Percentiles rank a stretch among this genome's conserved stretches.
Conservation (phyloP, 2,329 filamentous ascomycete species). For the Macroventuria anomochaeta region DNA sequence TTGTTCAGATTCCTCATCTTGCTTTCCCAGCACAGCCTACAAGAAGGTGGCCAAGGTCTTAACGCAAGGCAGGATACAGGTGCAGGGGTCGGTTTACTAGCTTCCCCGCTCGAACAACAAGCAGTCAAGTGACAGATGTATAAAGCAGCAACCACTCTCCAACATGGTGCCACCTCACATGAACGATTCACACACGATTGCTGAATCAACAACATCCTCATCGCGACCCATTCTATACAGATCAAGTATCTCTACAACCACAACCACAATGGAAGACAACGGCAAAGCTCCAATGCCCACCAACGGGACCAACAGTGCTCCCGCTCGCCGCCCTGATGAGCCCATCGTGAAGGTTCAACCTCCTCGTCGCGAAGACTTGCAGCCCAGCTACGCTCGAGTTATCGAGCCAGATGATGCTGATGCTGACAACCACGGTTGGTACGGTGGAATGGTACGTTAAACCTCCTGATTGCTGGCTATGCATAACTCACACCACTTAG, state of each 20-base stretch:
- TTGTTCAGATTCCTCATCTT: not conserved
- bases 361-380: constrained; percentile 81
- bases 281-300: constrained; percentile 48
- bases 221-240: constrained; percentile 30
- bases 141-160: constrained; percentile 23
- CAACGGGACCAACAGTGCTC: constrained; percentile 24
- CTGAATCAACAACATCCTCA: constrained; percentile 36
- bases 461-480: not conserved
- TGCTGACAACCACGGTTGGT: constrained; percentile 81
- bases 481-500: constrained; percentile 17
- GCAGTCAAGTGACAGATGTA: constrained; percentile 22
- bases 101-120: constrained; percentile 31
- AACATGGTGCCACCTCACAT: constrained; percentile 19
- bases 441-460: constrained; percentile 69
- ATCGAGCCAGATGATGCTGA: constrained; percentile 70
- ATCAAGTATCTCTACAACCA: constrained; percentile 16
- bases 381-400: constrained; percentile 77
- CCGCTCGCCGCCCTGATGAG: constrained; percentile 23
- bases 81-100: constrained; percentile 9
- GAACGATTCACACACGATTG: constrained; percentile 19
- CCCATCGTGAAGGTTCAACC: constrained; percentile 71
- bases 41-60: constrained; percentile 6
- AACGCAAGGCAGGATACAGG: constrained; percentile 12
- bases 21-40: constrained; percentile 13
- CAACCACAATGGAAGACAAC: constrained; percentile 42